phyloP scores from a whole-genome alignment of 768 basidiomycete genomes.

The Cystobasidium tubakii region DNA sequence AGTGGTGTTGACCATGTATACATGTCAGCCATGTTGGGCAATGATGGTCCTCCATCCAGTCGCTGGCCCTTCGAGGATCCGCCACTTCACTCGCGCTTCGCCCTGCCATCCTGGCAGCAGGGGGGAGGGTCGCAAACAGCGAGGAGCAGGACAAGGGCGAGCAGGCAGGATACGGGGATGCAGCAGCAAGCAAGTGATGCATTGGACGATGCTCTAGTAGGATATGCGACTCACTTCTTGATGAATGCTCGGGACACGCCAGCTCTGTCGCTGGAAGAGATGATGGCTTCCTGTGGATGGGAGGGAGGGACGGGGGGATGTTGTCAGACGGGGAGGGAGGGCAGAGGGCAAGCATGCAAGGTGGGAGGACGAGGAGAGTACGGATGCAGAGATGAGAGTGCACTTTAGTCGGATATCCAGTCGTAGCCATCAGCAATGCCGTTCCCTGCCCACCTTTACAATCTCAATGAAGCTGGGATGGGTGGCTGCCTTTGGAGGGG shows the following conservation, averaged over 20 bases:
- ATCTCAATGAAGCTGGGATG: constrained; percentile 25
- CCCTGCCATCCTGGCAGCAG: neutral
- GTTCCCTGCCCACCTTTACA: constrained; percentile 14
- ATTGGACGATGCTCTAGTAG: neutral
- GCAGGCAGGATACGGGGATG: too few relatives aligned
- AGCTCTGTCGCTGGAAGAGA: neutral
- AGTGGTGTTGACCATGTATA: neutral
- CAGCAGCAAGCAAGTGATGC: neutral
- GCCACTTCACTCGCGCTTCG: constrained; percentile 13
- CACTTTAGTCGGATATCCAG: neutral
- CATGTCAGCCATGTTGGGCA: neutral
- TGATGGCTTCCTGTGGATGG: constrained; percentile 27
- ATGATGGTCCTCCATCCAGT: neutral
- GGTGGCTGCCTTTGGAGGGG: neutral
- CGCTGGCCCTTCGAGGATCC: neutral
- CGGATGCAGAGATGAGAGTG: neutral
- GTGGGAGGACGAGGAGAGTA: neutral
- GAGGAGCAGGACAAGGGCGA: neutral
- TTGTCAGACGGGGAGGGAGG: neutral
- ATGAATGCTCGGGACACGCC: constrained; percentile 24
- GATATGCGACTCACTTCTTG: constrained; percentile 31
- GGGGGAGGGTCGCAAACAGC: neutral
- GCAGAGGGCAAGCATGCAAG: neutral
- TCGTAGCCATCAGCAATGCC: neutral
- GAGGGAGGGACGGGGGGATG: neutral